Percentiles rank a stretch among this genome's conserved stretches.
These are phyloP conservation scores for Parsonsia alboflavescens DNA, from an alignment of 257 asterid genomes.

Conservation along the genomic window DNA sequence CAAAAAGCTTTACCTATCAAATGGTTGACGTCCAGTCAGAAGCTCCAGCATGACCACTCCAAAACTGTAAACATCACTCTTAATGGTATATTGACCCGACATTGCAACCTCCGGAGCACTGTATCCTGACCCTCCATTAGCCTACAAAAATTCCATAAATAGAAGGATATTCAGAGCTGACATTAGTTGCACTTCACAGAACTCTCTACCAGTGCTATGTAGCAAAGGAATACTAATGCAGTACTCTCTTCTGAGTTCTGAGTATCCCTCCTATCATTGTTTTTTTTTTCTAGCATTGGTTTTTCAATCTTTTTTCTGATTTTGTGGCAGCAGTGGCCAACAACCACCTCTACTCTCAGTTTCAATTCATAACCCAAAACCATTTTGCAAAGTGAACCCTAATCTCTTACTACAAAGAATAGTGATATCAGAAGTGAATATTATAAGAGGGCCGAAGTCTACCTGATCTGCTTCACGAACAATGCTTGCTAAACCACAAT, in stretches of 20 bases:
- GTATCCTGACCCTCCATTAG: slow-evolving; percentile 60
- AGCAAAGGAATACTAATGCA: background rate
- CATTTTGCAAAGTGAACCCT: background rate
- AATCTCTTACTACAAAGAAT: background rate
- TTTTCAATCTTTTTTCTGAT: no score
- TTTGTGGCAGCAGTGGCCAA: background rate
- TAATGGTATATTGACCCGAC: slow-evolving; percentile 80
- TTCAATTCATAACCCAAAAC: background rate
- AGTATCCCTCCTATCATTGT: background rate
- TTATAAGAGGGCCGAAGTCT: background rate
- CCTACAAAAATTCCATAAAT: slow-evolving; percentile 39
- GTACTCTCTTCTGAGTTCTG: background rate
- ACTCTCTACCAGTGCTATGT: background rate
- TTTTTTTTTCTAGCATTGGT: background rate
- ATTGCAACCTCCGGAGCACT: slow-evolving; percentile 87
- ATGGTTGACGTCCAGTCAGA: slow-evolving; percentile 86
- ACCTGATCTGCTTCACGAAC: slow-evolving; percentile 79
- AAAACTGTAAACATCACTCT: slow-evolving; percentile 89
- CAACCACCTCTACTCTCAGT: background rate
- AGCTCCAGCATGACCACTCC: slow-evolving; percentile 98
- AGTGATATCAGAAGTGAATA: background rate
- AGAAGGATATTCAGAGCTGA: background rate
- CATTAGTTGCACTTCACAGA: background rate
- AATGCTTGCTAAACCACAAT: slow-evolving; percentile 74
- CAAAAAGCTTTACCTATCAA: slow-evolving; percentile 53